Percentiles rank a stretch among this genome's conserved stretches.
These are phyloP conservation scores for Xylaria arbuscula DNA, from an alignment of 2,329 filamentous ascomycete species.

Conservation along the genomic window DNA sequence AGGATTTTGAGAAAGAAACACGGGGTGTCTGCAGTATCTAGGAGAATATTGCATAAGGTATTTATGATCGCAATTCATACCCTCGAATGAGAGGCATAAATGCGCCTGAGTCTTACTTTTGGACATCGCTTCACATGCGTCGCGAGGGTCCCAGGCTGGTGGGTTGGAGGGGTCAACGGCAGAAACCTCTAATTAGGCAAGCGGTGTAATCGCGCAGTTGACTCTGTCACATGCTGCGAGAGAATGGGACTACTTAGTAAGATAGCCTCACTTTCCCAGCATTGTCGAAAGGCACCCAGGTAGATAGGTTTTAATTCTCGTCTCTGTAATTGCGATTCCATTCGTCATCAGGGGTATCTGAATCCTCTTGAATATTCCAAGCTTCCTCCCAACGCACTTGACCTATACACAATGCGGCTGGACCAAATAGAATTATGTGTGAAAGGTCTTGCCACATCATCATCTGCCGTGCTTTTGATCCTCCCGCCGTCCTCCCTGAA, in stretches of 20 bases:
- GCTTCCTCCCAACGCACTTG: slow-evolving; percentile 9
- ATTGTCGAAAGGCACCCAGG: neutral
- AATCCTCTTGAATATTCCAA: slow-evolving; percentile 24
- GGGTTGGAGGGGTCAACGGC: slow-evolving; percentile 30
- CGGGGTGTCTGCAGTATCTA: neutral
- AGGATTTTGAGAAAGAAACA: neutral
- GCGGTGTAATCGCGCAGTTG: slow-evolving; percentile 26
- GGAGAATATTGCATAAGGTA: neutral
- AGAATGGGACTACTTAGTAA: neutral
- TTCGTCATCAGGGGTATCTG: slow-evolving; percentile 33
- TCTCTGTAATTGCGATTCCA: slow-evolving; percentile 24
- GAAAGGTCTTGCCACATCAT: slow-evolving; percentile 35
- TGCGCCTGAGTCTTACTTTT: slow-evolving; percentile 3
- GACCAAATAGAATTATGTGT: slow-evolving; percentile 29
- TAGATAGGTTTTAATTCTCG: slow-evolving; percentile 16
- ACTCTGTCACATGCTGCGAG: slow-evolving; percentile 1
- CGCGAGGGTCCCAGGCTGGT: slow-evolving; percentile 3
- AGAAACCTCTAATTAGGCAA: slow-evolving; percentile 33
- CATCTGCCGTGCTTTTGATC: slow-evolving; percentile 34
- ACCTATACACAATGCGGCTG: slow-evolving; percentile 16
- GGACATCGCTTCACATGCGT: slow-evolving; percentile 21
- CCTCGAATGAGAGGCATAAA: neutral
- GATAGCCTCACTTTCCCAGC: neutral
- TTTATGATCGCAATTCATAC: neutral
- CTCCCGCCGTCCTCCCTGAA: neutral